These are phyloP conservation scores for Vanilla planifolia DNA, from an alignment of 106 monocot species.

Conservation along the genomic window DNA sequence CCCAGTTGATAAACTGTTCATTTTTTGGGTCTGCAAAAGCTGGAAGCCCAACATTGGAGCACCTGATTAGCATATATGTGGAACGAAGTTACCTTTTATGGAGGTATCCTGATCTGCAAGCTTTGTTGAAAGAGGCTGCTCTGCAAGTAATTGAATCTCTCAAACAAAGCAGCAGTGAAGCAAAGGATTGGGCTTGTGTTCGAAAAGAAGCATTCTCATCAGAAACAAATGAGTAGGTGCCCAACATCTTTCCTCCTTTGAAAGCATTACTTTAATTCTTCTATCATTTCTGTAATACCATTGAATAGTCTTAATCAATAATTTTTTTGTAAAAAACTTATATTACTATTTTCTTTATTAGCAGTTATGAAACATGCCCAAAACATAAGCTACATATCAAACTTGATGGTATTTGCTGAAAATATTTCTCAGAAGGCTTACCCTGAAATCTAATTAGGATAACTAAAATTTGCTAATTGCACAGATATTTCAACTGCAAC, in stretches of 20 bases:
- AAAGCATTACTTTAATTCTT: not conserved
- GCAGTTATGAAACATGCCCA: no score
- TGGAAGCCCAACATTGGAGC: conserved; percentile 81
- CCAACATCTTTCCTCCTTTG: not conserved
- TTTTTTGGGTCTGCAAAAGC: conserved; percentile 89
- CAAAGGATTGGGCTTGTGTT: conserved; percentile 79
- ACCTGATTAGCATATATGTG: conserved; percentile 85
- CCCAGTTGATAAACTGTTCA: conserved; percentile 56
- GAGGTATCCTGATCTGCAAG: conserved; percentile 86
- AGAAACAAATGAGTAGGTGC: conserved; percentile 87
- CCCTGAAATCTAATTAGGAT: no score
- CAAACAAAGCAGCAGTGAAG: conserved; percentile 47
- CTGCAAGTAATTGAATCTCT: conserved; percentile 51
- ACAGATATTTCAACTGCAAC: no score
- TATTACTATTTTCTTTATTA: no score
- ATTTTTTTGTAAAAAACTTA: no score
- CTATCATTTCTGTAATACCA: no score
- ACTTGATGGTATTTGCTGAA: no score
- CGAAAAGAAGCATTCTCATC: conserved; percentile 86
- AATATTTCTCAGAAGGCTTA: no score
- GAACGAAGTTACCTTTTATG: conserved; percentile 90
- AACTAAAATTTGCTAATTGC: no score
- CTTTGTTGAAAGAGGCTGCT: conserved; percentile 71
- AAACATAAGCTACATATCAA: no score
- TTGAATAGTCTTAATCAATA: no score